A percentile compares a stretch with the other conserved stretches of the same genome.
phyloP scores from a whole-genome alignment of 2,329 filamentous ascomycete species.

The Cylindrodendrum hubeiense region DNA sequence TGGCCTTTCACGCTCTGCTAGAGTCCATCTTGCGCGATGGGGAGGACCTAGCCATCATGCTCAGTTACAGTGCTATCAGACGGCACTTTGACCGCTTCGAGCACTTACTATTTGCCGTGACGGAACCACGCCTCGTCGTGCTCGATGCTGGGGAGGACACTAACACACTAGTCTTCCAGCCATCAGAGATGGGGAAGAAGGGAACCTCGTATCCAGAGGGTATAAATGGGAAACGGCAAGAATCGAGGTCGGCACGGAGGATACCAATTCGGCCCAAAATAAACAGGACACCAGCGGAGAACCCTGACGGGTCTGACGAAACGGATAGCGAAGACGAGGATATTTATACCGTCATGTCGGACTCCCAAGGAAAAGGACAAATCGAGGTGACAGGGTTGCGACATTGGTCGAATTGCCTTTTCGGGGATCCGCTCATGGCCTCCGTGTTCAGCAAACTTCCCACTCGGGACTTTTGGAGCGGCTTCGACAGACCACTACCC shows the following conservation, averaged over 20 bases:
- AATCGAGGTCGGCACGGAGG: slow-evolving; percentile 11
- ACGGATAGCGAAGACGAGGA: slow-evolving; percentile 18
- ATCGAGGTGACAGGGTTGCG: slow-evolving; percentile 63
- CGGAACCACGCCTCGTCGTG: slow-evolving; percentile 64
- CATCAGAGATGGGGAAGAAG: slow-evolving; percentile 21
- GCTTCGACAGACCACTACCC: slow-evolving; percentile 53
- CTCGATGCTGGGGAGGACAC: slow-evolving; percentile 63
- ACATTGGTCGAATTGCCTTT: slow-evolving; percentile 70
- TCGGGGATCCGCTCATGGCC: slow-evolving; percentile 70
- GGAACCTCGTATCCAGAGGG: neutral
- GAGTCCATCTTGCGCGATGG: slow-evolving; percentile 70
- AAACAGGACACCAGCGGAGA: neutral
- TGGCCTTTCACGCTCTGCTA: slow-evolving; percentile 68
- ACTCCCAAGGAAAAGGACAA: slow-evolving; percentile 8
- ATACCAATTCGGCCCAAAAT: neutral
- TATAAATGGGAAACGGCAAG: slow-evolving; percentile 10
- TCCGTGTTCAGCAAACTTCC: slow-evolving; percentile 60
- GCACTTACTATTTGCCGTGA: slow-evolving; percentile 65
- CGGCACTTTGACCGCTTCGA: slow-evolving; percentile 63
- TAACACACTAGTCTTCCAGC: slow-evolving; percentile 60
- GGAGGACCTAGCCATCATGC: slow-evolving; percentile 69
- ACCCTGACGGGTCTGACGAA: slow-evolving; percentile 14
- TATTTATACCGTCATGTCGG: slow-evolving; percentile 5
- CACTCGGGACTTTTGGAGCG: slow-evolving; percentile 59
- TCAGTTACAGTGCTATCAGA: slow-evolving; percentile 69